phyloP scores from a whole-genome alignment of 805 yeast species.

The Starmera quercuum region DNA sequence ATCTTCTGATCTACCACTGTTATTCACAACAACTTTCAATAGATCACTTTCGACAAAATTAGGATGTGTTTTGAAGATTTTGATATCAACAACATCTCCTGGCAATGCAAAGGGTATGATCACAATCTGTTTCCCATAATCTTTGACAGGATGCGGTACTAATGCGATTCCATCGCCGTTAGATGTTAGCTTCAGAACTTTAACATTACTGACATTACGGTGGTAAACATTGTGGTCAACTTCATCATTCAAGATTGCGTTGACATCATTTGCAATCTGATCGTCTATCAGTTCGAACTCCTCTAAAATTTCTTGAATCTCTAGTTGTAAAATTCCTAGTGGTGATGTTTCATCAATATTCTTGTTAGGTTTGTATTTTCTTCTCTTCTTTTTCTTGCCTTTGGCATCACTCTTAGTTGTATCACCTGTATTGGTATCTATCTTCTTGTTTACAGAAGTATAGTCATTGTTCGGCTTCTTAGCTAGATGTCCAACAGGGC shows the following conservation, averaged over 20 bases:
- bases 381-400: constrained; percentile 26
- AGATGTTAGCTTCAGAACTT: constrained; percentile 53
- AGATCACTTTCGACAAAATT: constrained; percentile 70
- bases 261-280: constrained; percentile 59
- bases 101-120: constrained; percentile 84
- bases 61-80: constrained; percentile 74
- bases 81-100: constrained; percentile 68
- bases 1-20: constrained; percentile 39
- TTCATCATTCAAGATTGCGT: constrained; percentile 52
- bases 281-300: constrained; percentile 33
- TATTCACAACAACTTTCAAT: constrained; percentile 31
- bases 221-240: constrained; percentile 41
- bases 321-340: constrained; percentile 68
- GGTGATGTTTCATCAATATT: constrained; percentile 72
- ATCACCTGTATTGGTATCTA: too few relatives aligned
- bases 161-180: constrained; percentile 86
- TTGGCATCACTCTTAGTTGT: too few relatives aligned
- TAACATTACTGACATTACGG: constrained; percentile 49
- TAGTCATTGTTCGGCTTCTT: too few relatives aligned
- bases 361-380: constrained; percentile 53
- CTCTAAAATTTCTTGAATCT: constrained; percentile 53
- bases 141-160: constrained; percentile 49
- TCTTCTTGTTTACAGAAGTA: not conserved
- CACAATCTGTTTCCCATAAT: constrained; percentile 47
- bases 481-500: too few relatives aligned